A percentile compares a stretch with the other conserved stretches of the same genome.
Conservation (phyloP, 2,329 filamentous ascomycete genomes). For the Ophiostoma ulmi region DNA sequence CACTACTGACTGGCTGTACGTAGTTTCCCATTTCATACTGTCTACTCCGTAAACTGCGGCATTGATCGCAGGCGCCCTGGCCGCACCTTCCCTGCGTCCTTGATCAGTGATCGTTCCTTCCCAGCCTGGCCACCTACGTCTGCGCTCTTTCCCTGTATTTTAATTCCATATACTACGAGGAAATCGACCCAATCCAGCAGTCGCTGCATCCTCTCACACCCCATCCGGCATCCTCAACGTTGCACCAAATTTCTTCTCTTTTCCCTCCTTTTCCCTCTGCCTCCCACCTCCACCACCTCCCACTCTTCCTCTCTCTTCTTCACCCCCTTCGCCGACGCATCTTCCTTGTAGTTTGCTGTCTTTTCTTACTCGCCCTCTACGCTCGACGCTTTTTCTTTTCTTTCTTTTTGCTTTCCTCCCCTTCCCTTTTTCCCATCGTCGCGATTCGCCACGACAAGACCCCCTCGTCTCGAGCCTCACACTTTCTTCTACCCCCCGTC, state of each 20-base stretch:
- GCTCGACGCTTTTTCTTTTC: conserved; percentile 5
- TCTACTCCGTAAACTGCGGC: neutral
- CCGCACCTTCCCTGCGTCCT: conserved; percentile 18
- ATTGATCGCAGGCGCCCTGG: conserved; percentile 9
- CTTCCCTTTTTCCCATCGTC: neutral
- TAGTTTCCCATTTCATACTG: neutral
- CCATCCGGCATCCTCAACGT: neutral
- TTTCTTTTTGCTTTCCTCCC: neutral
- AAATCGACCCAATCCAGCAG: neutral
- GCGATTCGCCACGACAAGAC: neutral
- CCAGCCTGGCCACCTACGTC: neutral
- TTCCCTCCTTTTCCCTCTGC: conserved; percentile 10
- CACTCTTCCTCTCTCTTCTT: neutral
- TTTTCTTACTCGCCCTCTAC: conserved; percentile 10
- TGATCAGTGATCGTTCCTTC: conserved; percentile 10
- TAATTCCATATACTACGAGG: neutral
- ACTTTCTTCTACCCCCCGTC: neutral
- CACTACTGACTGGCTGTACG: neutral
- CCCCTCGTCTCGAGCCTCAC: neutral
- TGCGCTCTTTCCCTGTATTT: conserved; percentile 2
- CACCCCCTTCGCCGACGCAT: conserved; percentile 5
- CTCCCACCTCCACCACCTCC: conserved; percentile 2
- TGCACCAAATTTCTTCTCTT: neutral
- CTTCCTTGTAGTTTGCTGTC: neutral
- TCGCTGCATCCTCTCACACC: neutral